Conservation (phyloP, 257 asterid species). For the Solanum sitiens region DNA sequence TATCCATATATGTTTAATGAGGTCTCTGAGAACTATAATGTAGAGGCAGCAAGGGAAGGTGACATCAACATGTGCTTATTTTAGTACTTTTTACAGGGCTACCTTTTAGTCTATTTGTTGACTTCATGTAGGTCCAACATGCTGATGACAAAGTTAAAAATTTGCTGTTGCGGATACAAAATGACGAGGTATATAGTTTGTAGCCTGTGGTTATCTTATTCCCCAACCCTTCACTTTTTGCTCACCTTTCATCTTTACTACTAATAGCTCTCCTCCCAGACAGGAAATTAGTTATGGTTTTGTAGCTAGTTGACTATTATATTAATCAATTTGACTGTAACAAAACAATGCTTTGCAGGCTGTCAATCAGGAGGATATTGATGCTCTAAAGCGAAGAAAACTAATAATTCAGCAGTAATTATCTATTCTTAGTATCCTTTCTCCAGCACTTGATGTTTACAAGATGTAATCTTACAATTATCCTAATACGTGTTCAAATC, state of each 20-base stretch:
- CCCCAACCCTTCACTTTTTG: background rate
- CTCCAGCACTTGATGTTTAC: background rate
- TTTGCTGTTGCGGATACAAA: slow-evolving; percentile 47
- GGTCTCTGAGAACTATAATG: background rate
- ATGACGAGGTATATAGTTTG: slow-evolving; percentile 50
- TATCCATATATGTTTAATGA: background rate
- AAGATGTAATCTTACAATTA: background rate
- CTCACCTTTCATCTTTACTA: background rate
- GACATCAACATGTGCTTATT: background rate
- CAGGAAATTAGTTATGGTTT: background rate
- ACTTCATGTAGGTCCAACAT: slow-evolving; percentile 43
- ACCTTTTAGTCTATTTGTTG: background rate
- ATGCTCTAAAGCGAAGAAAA: slow-evolving; percentile 69
- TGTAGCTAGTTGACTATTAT: background rate
- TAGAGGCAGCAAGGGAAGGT: background rate
- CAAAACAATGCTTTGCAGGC: slow-evolving; percentile 33
- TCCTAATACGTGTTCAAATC: background rate
- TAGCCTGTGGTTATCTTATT: background rate
- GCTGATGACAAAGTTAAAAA: slow-evolving; percentile 71
- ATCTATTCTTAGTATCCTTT: background rate
- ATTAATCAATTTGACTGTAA: background rate
- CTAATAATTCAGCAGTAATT: slow-evolving; percentile 72
- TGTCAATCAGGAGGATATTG: slow-evolving; percentile 52
- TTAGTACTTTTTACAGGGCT: background rate
- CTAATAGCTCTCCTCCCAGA: background rate